These are phyloP conservation scores for Tieghemiomyces parasiticus DNA, from an alignment of 192 early-diverging fungal genomes.

Conservation along the genomic window DNA sequence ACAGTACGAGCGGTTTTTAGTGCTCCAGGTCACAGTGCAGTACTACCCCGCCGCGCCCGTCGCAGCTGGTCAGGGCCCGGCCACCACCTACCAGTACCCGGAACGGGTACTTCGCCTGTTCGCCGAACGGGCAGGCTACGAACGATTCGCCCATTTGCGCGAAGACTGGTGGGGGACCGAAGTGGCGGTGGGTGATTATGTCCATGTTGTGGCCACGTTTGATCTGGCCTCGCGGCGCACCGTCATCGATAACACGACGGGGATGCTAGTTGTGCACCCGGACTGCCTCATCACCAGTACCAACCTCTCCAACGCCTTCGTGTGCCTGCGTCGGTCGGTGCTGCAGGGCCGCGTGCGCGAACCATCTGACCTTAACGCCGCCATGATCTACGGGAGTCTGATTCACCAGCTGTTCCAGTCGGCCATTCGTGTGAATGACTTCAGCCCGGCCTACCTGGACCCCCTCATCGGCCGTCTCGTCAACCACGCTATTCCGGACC, in stretches of 20 bases:
- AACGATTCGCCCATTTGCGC: constrained; percentile 32
- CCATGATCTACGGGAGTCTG: constrained; percentile 65
- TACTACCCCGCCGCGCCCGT: neutral
- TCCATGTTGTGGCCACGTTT: constrained; percentile 35
- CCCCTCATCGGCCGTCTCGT: constrained; percentile 35
- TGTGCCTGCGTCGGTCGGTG: constrained; percentile 63
- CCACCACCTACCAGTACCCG: constrained; percentile 5
- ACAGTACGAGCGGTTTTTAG: constrained; percentile 22
- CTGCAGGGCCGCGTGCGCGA: constrained; percentile 47
- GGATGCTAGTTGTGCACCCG: constrained; percentile 60
- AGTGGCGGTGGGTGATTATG: constrained; percentile 41
- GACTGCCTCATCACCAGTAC: constrained; percentile 70
- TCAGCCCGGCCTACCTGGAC: constrained; percentile 32
- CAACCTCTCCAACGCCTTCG: constrained; percentile 51
- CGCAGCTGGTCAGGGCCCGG: neutral
- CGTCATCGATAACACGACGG: constrained; percentile 40
- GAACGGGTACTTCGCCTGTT: constrained; percentile 20
- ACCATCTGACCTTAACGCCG: constrained; percentile 23
- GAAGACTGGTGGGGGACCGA: constrained; percentile 50
- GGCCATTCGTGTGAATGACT: constrained; percentile 39
- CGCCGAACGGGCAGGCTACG: constrained; percentile 14
- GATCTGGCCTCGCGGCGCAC: constrained; percentile 15
- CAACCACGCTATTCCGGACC: constrained; percentile 31
- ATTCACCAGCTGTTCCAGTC: constrained; percentile 70
- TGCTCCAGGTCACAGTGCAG: constrained; percentile 19